These are phyloP conservation scores for Candida ascalaphidarum DNA, from an alignment of 805 yeast species.

Conservation along the genomic window DNA sequence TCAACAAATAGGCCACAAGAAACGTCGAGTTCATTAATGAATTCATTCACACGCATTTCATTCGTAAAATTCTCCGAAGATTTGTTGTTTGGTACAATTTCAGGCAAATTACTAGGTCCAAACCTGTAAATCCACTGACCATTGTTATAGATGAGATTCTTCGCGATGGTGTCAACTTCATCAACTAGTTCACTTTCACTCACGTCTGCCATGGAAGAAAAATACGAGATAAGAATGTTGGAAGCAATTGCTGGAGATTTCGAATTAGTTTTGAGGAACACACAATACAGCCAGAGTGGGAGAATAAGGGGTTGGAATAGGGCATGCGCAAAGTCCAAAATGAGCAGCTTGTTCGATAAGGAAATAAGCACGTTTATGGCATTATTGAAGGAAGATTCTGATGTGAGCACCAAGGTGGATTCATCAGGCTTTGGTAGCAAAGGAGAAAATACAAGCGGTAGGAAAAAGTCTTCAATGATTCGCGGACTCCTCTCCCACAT, in stretches of 20 bases:
- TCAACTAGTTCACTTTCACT: slow-evolving; percentile 6
- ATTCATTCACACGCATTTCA: slow-evolving; percentile 18
- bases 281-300: slow-evolving; percentile 38
- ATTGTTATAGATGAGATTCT: slow-evolving; percentile 22
- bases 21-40: slow-evolving; percentile 19
- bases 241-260: slow-evolving; percentile 26
- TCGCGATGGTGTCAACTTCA: slow-evolving; percentile 22
- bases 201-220: slow-evolving; percentile 13
- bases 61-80: too few species aligned
- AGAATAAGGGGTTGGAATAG: slow-evolving; percentile 22
- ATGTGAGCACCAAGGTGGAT: slow-evolving; percentile 20
- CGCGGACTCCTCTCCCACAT: slow-evolving; percentile 41
- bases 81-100: slow-evolving; percentile 12
- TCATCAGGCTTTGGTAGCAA: slow-evolving; percentile 24
- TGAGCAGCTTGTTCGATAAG: slow-evolving; percentile 35
- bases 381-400: slow-evolving; percentile 49
- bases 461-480: slow-evolving; percentile 52
- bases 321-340: slow-evolving; percentile 13
- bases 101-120: slow-evolving; percentile 32
- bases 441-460: too few species aligned
- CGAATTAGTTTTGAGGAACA: slow-evolving; percentile 20
- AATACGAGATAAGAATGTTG: slow-evolving; percentile 30
- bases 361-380: slow-evolving; percentile 59
- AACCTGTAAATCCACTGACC: slow-evolving; percentile 31
- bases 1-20: slow-evolving; percentile 20